These are phyloP conservation scores for Globisporangium spinosum DNA, from an alignment of 352 stramenopile genomes.

Conservation along the genomic window DNA sequence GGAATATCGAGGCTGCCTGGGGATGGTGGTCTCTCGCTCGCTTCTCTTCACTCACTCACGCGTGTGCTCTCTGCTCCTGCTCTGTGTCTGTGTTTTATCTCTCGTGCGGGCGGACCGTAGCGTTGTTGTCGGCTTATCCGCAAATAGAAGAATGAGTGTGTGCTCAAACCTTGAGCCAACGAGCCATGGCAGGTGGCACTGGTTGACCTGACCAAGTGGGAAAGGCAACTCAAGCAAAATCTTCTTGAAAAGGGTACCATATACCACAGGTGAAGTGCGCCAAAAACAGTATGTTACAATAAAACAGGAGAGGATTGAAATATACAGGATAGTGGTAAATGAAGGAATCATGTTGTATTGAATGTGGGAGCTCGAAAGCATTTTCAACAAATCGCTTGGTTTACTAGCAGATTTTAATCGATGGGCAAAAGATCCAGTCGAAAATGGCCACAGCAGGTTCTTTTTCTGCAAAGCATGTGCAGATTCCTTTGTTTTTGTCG, in stretches of 20 bases:
- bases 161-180: neutral
- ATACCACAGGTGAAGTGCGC: neutral
- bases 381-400: neutral
- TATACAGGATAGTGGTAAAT: neutral
- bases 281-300: neutral
- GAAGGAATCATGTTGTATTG: neutral
- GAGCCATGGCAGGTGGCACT: neutral
- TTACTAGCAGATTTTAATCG: neutral
- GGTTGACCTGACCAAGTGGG: too few relatives aligned
- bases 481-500: neutral
- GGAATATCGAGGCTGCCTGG: neutral
- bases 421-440: conserved; percentile 11
- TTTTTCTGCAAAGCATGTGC: neutral
- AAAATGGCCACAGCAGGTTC: neutral
- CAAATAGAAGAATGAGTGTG: conserved; percentile 3
- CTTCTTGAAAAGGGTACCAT: neutral
- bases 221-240: neutral
- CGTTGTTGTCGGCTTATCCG: neutral
- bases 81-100: neutral
- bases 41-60: neutral
- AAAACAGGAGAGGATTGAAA: neutral
- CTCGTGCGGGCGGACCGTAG: neutral
- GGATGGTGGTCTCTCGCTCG: neutral
- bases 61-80: neutral
- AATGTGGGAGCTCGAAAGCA: neutral